Base-by-base conservation (phyloP, 2,329 filamentous ascomycete species). In the Pseudocercospora fijiensis region DNA sequence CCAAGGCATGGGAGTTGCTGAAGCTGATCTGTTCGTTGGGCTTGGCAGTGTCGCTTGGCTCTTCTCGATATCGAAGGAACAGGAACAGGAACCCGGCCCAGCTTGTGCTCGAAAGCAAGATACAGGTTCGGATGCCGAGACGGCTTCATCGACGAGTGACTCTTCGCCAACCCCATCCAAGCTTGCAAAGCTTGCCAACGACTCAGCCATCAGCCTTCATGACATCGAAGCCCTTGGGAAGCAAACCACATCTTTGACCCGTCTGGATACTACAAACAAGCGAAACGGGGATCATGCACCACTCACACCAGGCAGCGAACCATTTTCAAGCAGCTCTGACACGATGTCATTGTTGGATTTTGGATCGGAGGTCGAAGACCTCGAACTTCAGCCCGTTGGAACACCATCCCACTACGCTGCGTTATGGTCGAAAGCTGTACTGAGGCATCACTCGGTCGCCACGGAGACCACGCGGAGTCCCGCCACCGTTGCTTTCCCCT, bases 11-110 rank as follows among this genome's bases (percentile, higher is more conserved):
- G 69, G 66, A 8, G 70, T 75, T 26, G 68, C 72, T 6, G 73
- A 75, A 53, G 70, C 69, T 1, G 72, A 75, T 43, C 63, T 74
- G 18, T 74, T 75, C 49, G 69, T 74, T 24, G 71, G 78, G 4
- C 76, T 81, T 24, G 80, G 79, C 13, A 77, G 76, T 30, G 76
- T 81, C 24, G 80, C 79, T 0, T 82, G 80, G 79, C 66, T 81
- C 30, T 81, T 81, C 71, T 74, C 78, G 53, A 78, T 81, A 47
- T 27, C 52, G 6, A 27, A 33, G 7, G 49, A 41, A 10, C n/a
- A 57, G 18, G 41, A 33, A 13, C 30, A 7, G 30, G n/a, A n/a
- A n/a, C n/a, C n/a, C n/a, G n/a, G n/a, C n/a, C n/a, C n/a, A n/a
- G n/a, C n/a, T n/a, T n/a, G n/a, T n/a, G n/a, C n/a, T n/a, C n/a